These are phyloP conservation scores for Apiospora koreana DNA, from an alignment of 2,329 filamentous ascomycete genomes.

Conservation along the genomic window DNA sequence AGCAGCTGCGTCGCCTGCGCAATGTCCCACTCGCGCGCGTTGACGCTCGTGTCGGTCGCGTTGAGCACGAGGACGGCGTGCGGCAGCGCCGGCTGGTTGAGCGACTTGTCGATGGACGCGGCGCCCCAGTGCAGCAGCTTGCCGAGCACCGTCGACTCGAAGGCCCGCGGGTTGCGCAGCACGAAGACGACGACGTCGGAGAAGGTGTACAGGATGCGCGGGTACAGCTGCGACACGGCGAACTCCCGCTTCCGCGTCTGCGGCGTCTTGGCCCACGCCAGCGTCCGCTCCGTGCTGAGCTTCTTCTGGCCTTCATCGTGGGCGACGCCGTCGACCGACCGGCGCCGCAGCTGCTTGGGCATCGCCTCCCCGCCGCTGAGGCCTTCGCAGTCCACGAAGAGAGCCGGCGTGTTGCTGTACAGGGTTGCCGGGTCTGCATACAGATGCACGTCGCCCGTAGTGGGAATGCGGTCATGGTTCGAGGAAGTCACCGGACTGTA, in stretches of 20 bases:
- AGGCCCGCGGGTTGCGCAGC: conserved; percentile 40
- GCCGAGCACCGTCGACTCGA: conserved; percentile 42
- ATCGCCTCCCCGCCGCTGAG: conserved; percentile 48
- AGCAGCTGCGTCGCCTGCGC: conserved; percentile 40
- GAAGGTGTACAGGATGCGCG: conserved; percentile 47
- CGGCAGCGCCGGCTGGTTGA: conserved; percentile 56
- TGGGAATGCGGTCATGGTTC: conserved; percentile 41
- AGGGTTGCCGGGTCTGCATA: conserved; percentile 49
- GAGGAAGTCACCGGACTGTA: conserved; percentile 48
- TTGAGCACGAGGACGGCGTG: conserved; percentile 57
- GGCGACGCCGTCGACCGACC: conserved; percentile 18
- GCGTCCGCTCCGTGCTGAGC: conserved; percentile 24
- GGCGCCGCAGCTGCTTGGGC: conserved; percentile 30
- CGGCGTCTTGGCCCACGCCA: conserved; percentile 36
- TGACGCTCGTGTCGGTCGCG: conserved; percentile 39
- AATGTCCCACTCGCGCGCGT: conserved; percentile 44
- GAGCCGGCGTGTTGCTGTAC: conserved; percentile 39
- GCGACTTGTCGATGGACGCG: conserved; percentile 51
- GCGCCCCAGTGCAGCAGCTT: conserved; percentile 51
- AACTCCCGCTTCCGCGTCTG: conserved; percentile 37
- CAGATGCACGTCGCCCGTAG: conserved; percentile 52
- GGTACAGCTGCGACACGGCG: conserved; percentile 42
- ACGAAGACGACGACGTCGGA: conserved; percentile 48
- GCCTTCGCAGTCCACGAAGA: conserved; percentile 55
- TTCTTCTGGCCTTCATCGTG: conserved; percentile 17